Percentiles rank a stretch among this genome's conserved stretches.
Evolutionary conservation across 2,329 filamentous ascomycete genomes (phyloP).

Genomic region (Eutypa lata): DNA sequence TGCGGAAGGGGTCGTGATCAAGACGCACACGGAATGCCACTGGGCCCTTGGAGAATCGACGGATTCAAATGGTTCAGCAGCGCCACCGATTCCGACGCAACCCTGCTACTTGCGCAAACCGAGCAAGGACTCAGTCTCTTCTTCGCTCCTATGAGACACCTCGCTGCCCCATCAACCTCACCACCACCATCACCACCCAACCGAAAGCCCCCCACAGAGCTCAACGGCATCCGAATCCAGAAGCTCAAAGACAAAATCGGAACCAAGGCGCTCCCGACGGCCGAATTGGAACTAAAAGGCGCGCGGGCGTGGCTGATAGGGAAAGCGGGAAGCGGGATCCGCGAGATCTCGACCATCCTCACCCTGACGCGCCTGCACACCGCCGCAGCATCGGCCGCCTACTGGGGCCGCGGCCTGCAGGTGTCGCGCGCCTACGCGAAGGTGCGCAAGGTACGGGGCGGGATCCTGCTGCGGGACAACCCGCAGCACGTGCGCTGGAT

Average conservation of each 20-base stretch:
- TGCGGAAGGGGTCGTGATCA: conserved; percentile 18
- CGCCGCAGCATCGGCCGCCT: conserved; percentile 37
- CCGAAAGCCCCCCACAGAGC: conserved; percentile 28
- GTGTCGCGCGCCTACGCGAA: conserved; percentile 46
- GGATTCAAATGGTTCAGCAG: conserved; percentile 65
- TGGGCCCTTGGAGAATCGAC: conserved; percentile 42
- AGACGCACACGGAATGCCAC: conserved; percentile 11
- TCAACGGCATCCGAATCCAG: conserved; percentile 57
- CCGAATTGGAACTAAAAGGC: conserved; percentile 53
- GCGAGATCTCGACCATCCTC: conserved; percentile 57
- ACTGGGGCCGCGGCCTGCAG: conserved; percentile 43
- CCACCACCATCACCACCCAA: conserved; percentile 1
- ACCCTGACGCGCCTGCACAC: conserved; percentile 54
- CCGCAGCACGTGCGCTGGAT: conserved; percentile 44
- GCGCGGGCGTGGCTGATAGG: conserved; percentile 55
- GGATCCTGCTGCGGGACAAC: conserved; percentile 29
- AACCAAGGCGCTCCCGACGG: conserved; percentile 58
- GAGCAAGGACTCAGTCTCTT: conserved; percentile 48
- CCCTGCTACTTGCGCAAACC: conserved; percentile 54
- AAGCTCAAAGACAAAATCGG: conserved; percentile 63
- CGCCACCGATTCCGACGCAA: conserved; percentile 58
- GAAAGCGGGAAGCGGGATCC: conserved; percentile 53
- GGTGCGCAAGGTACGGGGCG: conserved; percentile 40
- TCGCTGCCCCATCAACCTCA: conserved; percentile 12
- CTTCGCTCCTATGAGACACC: conserved; percentile 45